These are phyloP conservation scores for Mortierella sp. DNA, from an alignment of 371 early-diverging fungal species.

Conservation along the genomic window DNA sequence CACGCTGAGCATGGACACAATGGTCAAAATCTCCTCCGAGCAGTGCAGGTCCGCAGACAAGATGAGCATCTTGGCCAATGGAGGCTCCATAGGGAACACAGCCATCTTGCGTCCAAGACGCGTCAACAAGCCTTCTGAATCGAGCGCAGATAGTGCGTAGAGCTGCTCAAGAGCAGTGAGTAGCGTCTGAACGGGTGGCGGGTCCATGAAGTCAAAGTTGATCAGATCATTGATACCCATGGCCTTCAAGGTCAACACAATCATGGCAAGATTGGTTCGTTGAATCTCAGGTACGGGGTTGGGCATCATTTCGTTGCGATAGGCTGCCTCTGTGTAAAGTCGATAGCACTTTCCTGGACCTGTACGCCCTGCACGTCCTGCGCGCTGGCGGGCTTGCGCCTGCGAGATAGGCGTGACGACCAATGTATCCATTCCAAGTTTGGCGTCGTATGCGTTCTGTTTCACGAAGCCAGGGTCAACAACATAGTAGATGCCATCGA, in stretches of 20 bases:
- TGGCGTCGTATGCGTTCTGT: slow-evolving; percentile 95
- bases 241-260: slow-evolving; percentile 93
- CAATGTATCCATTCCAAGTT: slow-evolving; percentile 94
- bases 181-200: slow-evolving; percentile 93
- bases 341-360: slow-evolving; percentile 97
- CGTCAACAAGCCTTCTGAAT: slow-evolving; percentile 93
- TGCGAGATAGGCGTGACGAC: slow-evolving; percentile 95
- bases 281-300: slow-evolving; percentile 98
- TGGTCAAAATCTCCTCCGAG: slow-evolving; percentile 94
- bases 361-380: slow-evolving; percentile 99
- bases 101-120: slow-evolving; percentile 97
- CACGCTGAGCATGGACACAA: slow-evolving; percentile 96
- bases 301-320: slow-evolving; percentile 95
- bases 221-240: slow-evolving; percentile 97
- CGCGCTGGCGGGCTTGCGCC: slow-evolving; percentile 95
- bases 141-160: slow-evolving; percentile 94
- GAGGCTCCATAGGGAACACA: slow-evolving; percentile 96
- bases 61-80: slow-evolving; percentile 93
- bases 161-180: slow-evolving; percentile 94
- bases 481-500: slow-evolving; percentile 98
- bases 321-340: slow-evolving; percentile 96
- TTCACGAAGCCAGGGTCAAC: slow-evolving; percentile 99
- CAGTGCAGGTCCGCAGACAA: slow-evolving; percentile 91
- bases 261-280: slow-evolving; percentile 92
- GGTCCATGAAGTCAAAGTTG: slow-evolving; percentile 98